Conservation (phyloP, 495 filamentous ascomycete species). For the Hypoxylon trugodes region DNA sequence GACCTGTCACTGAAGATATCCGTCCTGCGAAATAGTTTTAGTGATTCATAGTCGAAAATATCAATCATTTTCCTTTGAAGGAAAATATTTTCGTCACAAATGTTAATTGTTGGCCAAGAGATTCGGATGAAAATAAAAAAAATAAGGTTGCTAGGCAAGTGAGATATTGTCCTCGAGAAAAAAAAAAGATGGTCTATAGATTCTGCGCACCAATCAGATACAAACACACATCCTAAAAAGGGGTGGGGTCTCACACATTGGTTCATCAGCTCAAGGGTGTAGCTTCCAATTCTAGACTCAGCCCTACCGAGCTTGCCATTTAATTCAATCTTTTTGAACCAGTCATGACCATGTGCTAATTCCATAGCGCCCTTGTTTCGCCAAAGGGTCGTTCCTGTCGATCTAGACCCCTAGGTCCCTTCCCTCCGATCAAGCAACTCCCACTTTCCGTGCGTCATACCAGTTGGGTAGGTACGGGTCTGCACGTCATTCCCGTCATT, state of each 20-base stretch:
- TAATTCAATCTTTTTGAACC: too few species aligned
- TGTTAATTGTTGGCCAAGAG: background rate
- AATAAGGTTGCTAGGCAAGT: slow-evolving; percentile 4
- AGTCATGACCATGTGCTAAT: slow-evolving; percentile 33
- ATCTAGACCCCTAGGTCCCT: slow-evolving; percentile 25
- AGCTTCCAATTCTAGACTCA: slow-evolving; percentile 41
- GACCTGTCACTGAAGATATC: background rate
- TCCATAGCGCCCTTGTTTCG: slow-evolving; percentile 26
- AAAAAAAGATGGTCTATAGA: slow-evolving; percentile 20
- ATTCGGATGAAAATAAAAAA: background rate
- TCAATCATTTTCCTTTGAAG: too few species aligned
- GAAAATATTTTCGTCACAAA: background rate
- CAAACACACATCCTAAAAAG: slow-evolving; percentile 38
- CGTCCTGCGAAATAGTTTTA: background rate
- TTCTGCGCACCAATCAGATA: slow-evolving; percentile 39
- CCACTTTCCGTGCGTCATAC: slow-evolving; percentile 39
- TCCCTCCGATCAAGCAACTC: slow-evolving; percentile 25
- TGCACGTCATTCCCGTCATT: slow-evolving; percentile 29
- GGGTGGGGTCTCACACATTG: slow-evolving; percentile 39
- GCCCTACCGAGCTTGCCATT: slow-evolving; percentile 32
- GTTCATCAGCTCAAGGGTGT: slow-evolving; percentile 21
- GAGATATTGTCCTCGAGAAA: slow-evolving; percentile 19
- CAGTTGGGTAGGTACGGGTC: too few species aligned
- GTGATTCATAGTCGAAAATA: too few species aligned
- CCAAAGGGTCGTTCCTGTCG: slow-evolving; percentile 32